Evolutionary conservation across 2,329 filamentous ascomycete genomes (phyloP).

Genomic region (Verticillium isaacii): DNA sequence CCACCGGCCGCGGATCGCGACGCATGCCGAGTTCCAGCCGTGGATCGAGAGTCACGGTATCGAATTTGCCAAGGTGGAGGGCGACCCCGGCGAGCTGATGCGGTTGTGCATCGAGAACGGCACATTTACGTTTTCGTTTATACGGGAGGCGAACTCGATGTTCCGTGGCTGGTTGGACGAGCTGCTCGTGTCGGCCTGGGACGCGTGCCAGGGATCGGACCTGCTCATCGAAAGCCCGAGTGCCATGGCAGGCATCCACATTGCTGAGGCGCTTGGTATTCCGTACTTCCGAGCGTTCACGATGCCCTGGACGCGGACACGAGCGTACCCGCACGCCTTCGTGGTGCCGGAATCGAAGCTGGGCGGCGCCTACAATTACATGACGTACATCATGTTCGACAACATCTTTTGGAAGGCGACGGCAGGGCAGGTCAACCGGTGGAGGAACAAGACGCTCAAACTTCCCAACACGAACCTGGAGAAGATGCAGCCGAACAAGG

Average conservation of each 20-base stretch:
- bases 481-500: conserved; percentile 92
- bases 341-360: conserved; percentile 89
- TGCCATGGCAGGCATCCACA: conserved; percentile 96
- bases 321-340: conserved; percentile 95
- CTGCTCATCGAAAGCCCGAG: conserved; percentile 92
- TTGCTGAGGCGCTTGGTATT: conserved; percentile 86
- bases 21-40: conserved; percentile 80
- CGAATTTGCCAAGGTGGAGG: conserved; percentile 82
- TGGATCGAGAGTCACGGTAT: conserved; percentile 95
- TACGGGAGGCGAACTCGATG: conserved; percentile 78
- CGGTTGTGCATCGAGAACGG: conserved; percentile 93
- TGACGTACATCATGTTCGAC: conserved; percentile 95
- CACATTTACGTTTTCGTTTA: conserved; percentile 90
- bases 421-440: conserved; percentile 84
- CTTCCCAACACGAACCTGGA: conserved; percentile 78
- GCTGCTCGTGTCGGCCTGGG: conserved; percentile 75
- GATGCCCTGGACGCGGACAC: conserved; percentile 97
- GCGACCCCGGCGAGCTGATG: conserved; percentile 93
- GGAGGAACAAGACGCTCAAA: conserved; percentile 76
- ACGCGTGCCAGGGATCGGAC: conserved; percentile 80
- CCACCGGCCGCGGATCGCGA: conserved; percentile 82
- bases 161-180: conserved; percentile 96
- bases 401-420: conserved; percentile 96
- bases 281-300: conserved; percentile 97
- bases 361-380: conserved; percentile 91